Evolutionary conservation across 1,139 yeast genomes (phyloP).

Genomic region (Cylindricascospora bacillispora): DNA sequence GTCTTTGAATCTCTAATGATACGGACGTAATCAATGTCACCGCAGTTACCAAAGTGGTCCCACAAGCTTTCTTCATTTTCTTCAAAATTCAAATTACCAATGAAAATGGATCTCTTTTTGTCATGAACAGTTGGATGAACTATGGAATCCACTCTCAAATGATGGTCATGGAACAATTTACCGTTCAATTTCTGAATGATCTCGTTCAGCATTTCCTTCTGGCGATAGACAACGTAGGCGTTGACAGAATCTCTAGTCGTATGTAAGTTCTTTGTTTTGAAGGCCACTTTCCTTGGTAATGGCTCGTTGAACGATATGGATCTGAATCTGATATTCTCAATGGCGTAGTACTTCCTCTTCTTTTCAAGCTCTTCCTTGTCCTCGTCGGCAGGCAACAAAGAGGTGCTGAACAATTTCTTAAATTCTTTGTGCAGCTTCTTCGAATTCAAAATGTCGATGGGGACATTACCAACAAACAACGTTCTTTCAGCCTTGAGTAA

Average conservation of each 20-base stretch:
- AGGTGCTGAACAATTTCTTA: conserved; percentile 39
- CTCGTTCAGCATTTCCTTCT: conserved; percentile 33
- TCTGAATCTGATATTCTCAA: conserved; percentile 75
- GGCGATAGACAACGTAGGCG: conserved; percentile 69
- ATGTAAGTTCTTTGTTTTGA: conserved; percentile 68
- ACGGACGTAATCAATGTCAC: conserved; percentile 77
- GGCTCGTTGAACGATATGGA: conserved; percentile 84
- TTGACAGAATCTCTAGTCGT: conserved; percentile 68
- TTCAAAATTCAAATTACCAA: conserved; percentile 90
- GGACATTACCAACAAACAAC: conserved; percentile 79
- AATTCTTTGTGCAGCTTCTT: conserved; percentile 51
- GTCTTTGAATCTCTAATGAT: conserved; percentile 86
- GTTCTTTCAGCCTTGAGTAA: conserved; percentile 80
- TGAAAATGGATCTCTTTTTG: conserved; percentile 72
- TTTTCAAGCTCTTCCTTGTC: conserved; percentile 8
- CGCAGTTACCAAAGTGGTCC: conserved; percentile 61
- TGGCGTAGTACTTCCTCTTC: conserved; percentile 29
- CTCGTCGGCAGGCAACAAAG: too few relatives aligned
- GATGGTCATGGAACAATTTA: conserved; percentile 52
- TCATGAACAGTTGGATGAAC: conserved; percentile 85
- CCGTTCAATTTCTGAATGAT: conserved; percentile 47
- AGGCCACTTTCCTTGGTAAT: conserved; percentile 86
- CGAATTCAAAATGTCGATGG: conserved; percentile 49
- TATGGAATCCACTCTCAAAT: conserved; percentile 81
- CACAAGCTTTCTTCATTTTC: conserved; percentile 83